Evolutionary conservation across 768 basidiomycete species (phyloP).

Genomic region (Leccinum broughii): DNA sequence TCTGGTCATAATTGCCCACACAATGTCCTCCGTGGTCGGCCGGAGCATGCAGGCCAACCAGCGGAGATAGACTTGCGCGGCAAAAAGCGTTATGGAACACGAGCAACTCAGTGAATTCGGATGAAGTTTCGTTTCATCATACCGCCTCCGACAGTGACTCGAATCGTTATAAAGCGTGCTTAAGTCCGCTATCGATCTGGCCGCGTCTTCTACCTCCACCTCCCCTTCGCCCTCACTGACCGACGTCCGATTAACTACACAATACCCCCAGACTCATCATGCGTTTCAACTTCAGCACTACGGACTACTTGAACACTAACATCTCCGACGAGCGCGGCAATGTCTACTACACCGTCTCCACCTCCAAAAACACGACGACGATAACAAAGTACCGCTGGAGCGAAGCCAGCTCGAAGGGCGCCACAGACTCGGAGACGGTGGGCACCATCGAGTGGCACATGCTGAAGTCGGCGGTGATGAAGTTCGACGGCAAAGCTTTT

Average conservation of each 20-base stretch:
- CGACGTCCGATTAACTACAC: not conserved
- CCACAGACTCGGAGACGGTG: slow-evolving; percentile 19
- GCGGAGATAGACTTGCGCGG: too few species aligned
- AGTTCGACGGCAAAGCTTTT: slow-evolving; percentile 17
- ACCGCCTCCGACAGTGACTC: not conserved
- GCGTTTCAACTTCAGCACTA: slow-evolving; percentile 25
- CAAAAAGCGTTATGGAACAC: too few species aligned
- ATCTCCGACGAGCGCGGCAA: slow-evolving; percentile 23
- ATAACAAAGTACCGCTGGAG: slow-evolving; percentile 27
- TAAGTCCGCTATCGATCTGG: not conserved
- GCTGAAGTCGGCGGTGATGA: slow-evolving; percentile 6
- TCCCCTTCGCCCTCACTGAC: not conserved
- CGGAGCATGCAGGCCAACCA: too few species aligned
- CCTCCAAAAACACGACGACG: slow-evolving; percentile 23
- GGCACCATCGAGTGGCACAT: slow-evolving; percentile 28
- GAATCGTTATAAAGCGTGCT: not conserved
- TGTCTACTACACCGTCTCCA: slow-evolving; percentile 22
- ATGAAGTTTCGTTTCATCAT: not conserved
- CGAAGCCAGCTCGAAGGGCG: slow-evolving; percentile 3
- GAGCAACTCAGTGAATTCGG: too few species aligned
- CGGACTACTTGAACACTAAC: slow-evolving; percentile 22
- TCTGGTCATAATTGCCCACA: too few species aligned
- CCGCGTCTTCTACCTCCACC: not conserved
- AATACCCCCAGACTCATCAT: slow-evolving; percentile 4
- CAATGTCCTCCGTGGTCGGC: too few species aligned